A percentile compares a stretch with the other conserved stretches of the same genome.
phyloP scores from a whole-genome alignment of 75 land plant species.

The Cryptomeria japonica region DNA sequence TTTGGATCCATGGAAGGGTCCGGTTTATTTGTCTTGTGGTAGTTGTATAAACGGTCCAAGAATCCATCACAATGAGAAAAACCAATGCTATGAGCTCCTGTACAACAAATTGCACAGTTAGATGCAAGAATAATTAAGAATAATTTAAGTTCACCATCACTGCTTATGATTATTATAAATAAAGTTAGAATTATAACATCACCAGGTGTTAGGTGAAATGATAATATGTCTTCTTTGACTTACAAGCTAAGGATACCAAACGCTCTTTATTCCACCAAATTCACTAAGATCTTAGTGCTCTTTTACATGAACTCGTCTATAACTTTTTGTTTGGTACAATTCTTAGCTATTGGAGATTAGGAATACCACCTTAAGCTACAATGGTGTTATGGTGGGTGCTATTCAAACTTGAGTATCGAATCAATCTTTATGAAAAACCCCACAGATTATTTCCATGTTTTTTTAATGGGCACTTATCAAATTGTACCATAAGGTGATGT shows the following conservation, averaged over 20 bases:
- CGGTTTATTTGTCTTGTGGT: slow-evolving; percentile 26
- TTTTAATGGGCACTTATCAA: background rate
- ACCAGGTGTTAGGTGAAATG: too few species aligned
- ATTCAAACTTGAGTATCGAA: background rate
- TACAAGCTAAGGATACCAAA: too few species aligned
- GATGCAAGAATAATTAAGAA: too few species aligned
- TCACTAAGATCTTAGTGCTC: too few species aligned
- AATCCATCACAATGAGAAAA: slow-evolving; percentile 73
- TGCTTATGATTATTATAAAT: too few species aligned
- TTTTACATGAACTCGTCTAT: too few species aligned
- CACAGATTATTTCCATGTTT: background rate
- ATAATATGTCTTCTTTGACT: too few species aligned
- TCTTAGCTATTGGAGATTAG: background rate
- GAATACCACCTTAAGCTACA: background rate
- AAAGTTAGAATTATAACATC: too few species aligned
- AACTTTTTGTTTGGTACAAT: background rate
- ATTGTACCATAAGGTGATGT: background rate
- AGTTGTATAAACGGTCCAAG: slow-evolving; percentile 41
- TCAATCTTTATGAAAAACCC: background rate
- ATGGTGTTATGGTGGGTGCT: background rate
- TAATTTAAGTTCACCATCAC: too few species aligned
- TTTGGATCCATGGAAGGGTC: slow-evolving; percentile 57
- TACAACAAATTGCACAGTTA: background rate
- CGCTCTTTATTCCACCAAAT: too few species aligned
- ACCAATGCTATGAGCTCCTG: slow-evolving; percentile 48